Conservation (phyloP, 768 basidiomycete species). For the Psilocybe subaeruginosa region DNA sequence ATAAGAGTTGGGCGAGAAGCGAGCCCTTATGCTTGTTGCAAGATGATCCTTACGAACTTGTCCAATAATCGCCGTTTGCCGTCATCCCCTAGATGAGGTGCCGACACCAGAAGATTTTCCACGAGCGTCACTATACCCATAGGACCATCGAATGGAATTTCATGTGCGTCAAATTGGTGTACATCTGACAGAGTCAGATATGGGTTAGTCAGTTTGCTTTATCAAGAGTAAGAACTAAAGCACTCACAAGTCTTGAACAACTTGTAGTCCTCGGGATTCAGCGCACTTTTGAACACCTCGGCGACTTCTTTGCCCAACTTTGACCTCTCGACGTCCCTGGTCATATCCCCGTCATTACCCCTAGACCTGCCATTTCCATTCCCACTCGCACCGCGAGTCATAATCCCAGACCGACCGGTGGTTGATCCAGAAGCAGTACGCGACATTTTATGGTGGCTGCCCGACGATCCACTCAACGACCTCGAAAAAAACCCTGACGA, state of each 20-base stretch:
- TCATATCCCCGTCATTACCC: constrained; percentile 8
- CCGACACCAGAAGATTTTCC: constrained; percentile 56
- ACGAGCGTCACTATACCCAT: constrained; percentile 69
- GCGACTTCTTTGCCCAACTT: constrained; percentile 50
- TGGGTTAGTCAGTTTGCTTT: background rate
- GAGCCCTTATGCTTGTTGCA: constrained; percentile 45
- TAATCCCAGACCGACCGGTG: background rate
- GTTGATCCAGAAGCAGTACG: constrained; percentile 16
- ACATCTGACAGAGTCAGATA: constrained; percentile 51
- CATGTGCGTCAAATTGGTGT: constrained; percentile 72
- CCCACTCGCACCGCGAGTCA: constrained; percentile 1
- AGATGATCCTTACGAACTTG: constrained; percentile 61
- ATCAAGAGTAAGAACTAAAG: constrained; percentile 9
- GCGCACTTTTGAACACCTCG: constrained; percentile 46
- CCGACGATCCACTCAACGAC: constrained; percentile 27
- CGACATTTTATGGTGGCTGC: background rate
- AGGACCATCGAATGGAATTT: constrained; percentile 77
- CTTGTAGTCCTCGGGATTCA: constrained; percentile 49
- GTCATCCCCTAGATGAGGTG: constrained; percentile 48
- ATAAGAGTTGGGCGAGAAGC: background rate
- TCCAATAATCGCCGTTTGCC: constrained; percentile 58
- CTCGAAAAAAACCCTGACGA: constrained; percentile 41
- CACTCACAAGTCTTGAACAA: constrained; percentile 68
- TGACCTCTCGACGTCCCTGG: constrained; percentile 30
- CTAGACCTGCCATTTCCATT: constrained; percentile 19